Evolutionary conservation across 768 basidiomycete species (phyloP), one percentile per base, ranked within the genome.

Genomic region (Naganishia vaughanmartiniae): DNA sequence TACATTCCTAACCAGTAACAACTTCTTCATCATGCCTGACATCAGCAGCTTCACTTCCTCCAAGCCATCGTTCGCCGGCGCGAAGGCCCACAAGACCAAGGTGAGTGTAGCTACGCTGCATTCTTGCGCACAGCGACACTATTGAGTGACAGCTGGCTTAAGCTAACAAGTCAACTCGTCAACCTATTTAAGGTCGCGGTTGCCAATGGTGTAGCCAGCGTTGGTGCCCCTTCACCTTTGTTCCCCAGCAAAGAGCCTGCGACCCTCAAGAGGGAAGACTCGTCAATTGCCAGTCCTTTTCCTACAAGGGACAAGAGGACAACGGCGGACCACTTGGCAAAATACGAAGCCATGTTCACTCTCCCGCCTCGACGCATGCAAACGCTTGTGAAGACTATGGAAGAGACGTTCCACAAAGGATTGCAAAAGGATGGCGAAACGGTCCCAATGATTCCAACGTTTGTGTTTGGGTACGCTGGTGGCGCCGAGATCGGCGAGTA

Each of bases 321-420:
- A 65, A 94, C 94, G 89, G 89, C 90, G 31, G 93, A 95, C 83
- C 91, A 94, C 76, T 85, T 95, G 74, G 85, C 91, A 80, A 92
- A 92, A 84, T 92, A 90, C 76, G 93, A 94, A 83, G 89, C 84
- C 76, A 78, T 91, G 88, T 90, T 82, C 83, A 91, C 87, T 36
- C 75, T 74, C 74, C 54, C 75, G 14, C 76, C 77, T 30, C 78
- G 78, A 46, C 68, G 80, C 45, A 79, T 80, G 79, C 66, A 76
- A 60, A 95, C 94, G 87, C 96, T 98, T 77, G 93, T 94, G 26
- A 92, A 96, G 78, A 90, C 94, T 0, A 93, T 99, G 84, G 88
- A 92, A 79, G 94, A 97, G 57, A 88, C 90, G 0, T 86, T 99
- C 28, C 93, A 96, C 76, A 82, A 86, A 30, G 96, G 96, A 17